Conservation (phyloP, 2,329 filamentous ascomycete species). For the Spiromastix sp. region DNA sequence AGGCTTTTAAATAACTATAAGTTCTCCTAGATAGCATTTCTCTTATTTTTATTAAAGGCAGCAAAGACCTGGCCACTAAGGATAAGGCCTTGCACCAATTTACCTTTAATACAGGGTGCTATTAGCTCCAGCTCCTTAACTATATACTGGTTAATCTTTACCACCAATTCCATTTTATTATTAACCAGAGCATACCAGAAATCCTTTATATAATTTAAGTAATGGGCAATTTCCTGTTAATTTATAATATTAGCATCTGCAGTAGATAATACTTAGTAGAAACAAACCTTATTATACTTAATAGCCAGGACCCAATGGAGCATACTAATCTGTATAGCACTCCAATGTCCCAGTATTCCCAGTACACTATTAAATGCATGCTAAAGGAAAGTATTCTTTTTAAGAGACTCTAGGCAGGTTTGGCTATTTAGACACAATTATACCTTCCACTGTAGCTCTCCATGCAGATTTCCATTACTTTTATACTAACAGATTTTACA, state of each 20-base stretch:
- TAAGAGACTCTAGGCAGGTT: slow-evolving; percentile 2
- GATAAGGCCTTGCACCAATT: slow-evolving; percentile 10
- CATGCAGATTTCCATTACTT: slow-evolving; percentile 8
- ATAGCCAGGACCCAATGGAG: slow-evolving; percentile 19
- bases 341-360: slow-evolving; percentile 22
- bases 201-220: slow-evolving; percentile 21
- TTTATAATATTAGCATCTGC: slow-evolving; percentile 8
- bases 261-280: slow-evolving; percentile 1
- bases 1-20: slow-evolving; percentile 10
- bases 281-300: slow-evolving; percentile 24
- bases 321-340: slow-evolving; percentile 20
- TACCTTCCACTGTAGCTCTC: slow-evolving; percentile 10
- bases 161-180: slow-evolving; percentile 16
- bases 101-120: slow-evolving; percentile 13
- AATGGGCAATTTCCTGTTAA: slow-evolving; percentile 22
- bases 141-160: slow-evolving; percentile 20
- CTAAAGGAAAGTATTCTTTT: slow-evolving; percentile 11
- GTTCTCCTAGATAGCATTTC: slow-evolving; percentile 7
- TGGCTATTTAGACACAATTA: slow-evolving; percentile 10
- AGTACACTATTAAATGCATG: slow-evolving; percentile 23
- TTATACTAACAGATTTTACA: slow-evolving; percentile 20
- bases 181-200: slow-evolving; percentile 24
- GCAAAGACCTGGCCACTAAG: slow-evolving; percentile 12
- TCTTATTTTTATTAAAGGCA: slow-evolving; percentile 11
- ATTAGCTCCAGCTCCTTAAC: slow-evolving; percentile 24